phyloP scores from a whole-genome alignment of 2,329 filamentous ascomycete genomes.

The Fusarium anthophilum region DNA sequence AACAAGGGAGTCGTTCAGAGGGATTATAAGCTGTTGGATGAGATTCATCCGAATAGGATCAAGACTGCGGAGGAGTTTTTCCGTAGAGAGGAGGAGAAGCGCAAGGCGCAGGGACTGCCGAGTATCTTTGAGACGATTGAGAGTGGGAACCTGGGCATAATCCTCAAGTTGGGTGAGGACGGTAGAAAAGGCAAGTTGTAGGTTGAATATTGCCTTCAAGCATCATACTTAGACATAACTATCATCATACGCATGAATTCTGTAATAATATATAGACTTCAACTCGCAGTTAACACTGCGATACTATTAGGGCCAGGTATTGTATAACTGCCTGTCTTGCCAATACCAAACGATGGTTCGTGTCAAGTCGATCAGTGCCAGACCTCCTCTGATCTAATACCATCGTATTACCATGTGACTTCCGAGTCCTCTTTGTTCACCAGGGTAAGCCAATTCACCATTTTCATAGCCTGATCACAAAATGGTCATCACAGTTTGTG shows the following conservation, averaged over 20 bases:
- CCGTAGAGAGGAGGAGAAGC: not conserved
- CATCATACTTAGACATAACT: accelerated
- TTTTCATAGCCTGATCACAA: accelerated
- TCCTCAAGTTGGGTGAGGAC: not conserved
- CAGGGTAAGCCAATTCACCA: accelerated
- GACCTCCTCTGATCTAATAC: not conserved
- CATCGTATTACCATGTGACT: too few species aligned
- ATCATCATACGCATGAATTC: accelerated
- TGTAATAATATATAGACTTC: accelerated
- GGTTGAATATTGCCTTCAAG: accelerated
- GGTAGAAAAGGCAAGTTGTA: not conserved
- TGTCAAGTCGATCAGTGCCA: accelerated
- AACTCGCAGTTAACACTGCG: accelerated
- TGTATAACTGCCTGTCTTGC: accelerated
- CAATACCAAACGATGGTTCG: accelerated
- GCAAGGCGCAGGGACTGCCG: accelerated
- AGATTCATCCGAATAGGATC: constrained; percentile 18
- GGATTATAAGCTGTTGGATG: constrained; percentile 13
- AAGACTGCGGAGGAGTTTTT: constrained; percentile 20
- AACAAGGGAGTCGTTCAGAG: constrained; percentile 9
- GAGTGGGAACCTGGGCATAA: accelerated
- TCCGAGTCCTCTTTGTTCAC: not conserved
- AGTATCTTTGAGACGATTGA: not conserved
- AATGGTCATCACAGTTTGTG: accelerated
- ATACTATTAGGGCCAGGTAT: accelerated